Evolutionary conservation across 148 eudicot genomes (phyloP).

Genomic region (Fagopyrum homotropicum): DNA sequence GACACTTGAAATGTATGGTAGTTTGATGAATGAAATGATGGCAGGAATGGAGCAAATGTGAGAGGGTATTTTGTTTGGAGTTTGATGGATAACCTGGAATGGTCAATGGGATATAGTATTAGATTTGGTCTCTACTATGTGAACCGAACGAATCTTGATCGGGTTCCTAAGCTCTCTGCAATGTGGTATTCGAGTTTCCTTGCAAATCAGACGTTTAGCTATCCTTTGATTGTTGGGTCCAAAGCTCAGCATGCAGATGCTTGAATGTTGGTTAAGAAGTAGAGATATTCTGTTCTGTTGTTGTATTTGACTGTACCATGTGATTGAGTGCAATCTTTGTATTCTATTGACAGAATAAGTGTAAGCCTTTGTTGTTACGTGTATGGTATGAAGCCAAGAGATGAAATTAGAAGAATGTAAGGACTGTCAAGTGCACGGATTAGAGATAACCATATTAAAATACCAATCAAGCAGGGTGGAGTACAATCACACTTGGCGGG

Average conservation of each 20-base stretch:
- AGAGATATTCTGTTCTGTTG: neutral
- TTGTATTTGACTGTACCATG: neutral
- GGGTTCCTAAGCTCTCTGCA: slow-evolving; percentile 57
- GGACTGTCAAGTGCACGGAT: no score
- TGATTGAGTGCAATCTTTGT: neutral
- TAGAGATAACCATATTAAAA: no score
- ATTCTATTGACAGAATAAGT: neutral
- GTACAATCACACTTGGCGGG: neutral
- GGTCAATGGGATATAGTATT: slow-evolving; percentile 38
- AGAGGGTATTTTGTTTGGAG: slow-evolving; percentile 63
- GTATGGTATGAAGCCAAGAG: no score
- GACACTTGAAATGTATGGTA: neutral
- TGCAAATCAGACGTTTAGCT: slow-evolving; percentile 16
- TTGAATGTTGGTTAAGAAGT: neutral
- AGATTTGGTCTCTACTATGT: slow-evolving; percentile 45
- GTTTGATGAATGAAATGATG: neutral
- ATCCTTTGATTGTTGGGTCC: neutral
- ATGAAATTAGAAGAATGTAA: no score
- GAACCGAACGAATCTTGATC: slow-evolving; percentile 30
- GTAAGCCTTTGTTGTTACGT: no score
- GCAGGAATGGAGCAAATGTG: slow-evolving; percentile 54
- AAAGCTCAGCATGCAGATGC: neutral
- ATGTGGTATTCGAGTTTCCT: slow-evolving; percentile 49
- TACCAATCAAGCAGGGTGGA: no score
- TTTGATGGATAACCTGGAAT: slow-evolving; percentile 58